Evolutionary conservation across 192 early-diverging fungal species (phyloP), one percentile per base, ranked within the genome.

Genomic region (Coemansia sp.): DNA sequence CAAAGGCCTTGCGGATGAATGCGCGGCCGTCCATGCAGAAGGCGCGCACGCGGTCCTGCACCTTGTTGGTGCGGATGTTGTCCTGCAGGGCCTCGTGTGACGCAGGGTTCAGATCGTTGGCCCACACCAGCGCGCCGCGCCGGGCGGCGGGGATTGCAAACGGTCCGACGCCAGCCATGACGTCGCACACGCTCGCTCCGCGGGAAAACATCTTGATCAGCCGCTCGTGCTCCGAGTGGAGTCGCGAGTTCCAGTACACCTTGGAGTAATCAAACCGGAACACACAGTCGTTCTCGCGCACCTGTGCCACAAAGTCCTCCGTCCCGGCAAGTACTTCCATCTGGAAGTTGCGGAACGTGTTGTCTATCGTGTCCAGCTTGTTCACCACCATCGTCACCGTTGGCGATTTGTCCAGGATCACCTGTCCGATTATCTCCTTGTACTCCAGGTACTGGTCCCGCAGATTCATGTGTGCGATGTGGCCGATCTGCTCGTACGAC

Each of bases 211-310:
- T 53, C 40, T 83, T 81, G 23, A 96, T 92, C n/a, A 99, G 71
- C 40, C 98, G 89, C 44, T 94, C 91, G 64, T 99, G 98, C 69
- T 99, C 98, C 0, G 86, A 79, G 67, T 98, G 95, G 58, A 99
- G 86, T 11, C 98, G 88, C 6, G 96, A 97, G 85, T 99, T 99
- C 98, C 98, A 99, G 80, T 99, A 99, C 6, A 99, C 98, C 61
- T 92, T 88, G 13, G 96, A 93, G 72, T 96, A 98, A 66, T 99
- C 97, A 64, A 99, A 94, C 56, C 85, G 76, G 77, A 98, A 98
- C 63, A 76, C 85, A 82, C 96, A 98, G 16, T 89, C 89, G 75
- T 93, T 93, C 71, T 99, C 98, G 61, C 89, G 88, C 74, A 96
- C 85, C 72, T 93, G 89, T 0, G 95, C 91, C 45, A 95, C 78